Evolutionary conservation across 257 asterid genomes (phyloP).

Genomic region (Solanum chiquidenum): DNA sequence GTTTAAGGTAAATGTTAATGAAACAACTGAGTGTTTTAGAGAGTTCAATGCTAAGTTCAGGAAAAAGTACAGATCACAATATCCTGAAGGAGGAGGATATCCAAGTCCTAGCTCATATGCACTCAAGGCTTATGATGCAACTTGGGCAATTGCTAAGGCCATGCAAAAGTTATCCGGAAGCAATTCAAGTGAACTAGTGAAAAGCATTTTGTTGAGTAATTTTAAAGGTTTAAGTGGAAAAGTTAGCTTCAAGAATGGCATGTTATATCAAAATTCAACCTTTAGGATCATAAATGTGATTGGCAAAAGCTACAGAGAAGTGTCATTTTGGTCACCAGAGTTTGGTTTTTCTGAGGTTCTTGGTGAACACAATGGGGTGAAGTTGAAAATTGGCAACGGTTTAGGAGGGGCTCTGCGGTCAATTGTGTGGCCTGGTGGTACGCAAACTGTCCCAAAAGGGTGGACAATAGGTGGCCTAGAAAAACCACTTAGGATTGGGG

Average conservation of each 20-base stretch:
- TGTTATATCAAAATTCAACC: conserved; percentile 15
- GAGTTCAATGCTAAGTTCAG: conserved; percentile 26
- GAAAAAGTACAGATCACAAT: conserved; percentile 18
- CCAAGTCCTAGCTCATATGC: conserved; percentile 33
- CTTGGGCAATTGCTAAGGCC: conserved; percentile 19
- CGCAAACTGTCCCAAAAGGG: conserved; percentile 7
- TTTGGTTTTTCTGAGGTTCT: conserved; percentile 19
- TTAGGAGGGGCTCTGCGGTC: conserved; percentile 11
- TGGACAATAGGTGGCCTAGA: conserved; percentile 24
- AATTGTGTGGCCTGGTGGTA: conserved; percentile 58
- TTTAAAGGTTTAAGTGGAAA: conserved; percentile 44
- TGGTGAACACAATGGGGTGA: neutral
- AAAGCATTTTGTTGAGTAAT: conserved; percentile 1
- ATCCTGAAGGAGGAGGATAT: conserved; percentile 27
- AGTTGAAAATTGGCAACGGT: neutral
- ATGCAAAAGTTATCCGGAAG: neutral
- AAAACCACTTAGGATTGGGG: conserved; percentile 37
- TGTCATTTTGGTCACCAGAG: conserved; percentile 40
- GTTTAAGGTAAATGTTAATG: conserved; percentile 18
- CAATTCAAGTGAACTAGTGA: neutral
- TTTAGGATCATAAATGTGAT: conserved; percentile 44
- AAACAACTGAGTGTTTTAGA: neutral
- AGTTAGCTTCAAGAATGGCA: conserved; percentile 35
- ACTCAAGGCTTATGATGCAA: conserved; percentile 46
- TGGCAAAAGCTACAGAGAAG: conserved; percentile 43